Conservation (phyloP, 768 basidiomycete genomes). For the Mrakia blollopis region DNA sequence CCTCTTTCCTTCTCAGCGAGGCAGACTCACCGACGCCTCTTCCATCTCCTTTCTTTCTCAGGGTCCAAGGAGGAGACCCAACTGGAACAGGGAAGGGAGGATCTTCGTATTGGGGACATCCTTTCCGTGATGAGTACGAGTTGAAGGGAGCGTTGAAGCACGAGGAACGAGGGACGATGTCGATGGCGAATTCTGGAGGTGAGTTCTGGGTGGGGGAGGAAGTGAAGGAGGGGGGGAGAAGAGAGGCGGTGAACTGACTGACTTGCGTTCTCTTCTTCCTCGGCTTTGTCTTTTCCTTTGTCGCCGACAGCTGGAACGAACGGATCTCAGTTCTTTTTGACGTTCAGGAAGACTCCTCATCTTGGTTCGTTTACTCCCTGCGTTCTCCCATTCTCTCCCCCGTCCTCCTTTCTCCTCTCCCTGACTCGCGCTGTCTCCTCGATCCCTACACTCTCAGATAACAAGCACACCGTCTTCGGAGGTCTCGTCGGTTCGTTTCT, state of each 20-base stretch:
- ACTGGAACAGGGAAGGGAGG: slow-evolving; percentile 93
- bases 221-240: background rate
- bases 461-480: slow-evolving; percentile 66
- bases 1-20: background rate
- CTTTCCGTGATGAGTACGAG: slow-evolving; percentile 91
- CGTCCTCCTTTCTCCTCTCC: background rate
- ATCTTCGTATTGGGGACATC: slow-evolving; percentile 86
- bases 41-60: slow-evolving; percentile 46
- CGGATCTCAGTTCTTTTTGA: slow-evolving; percentile 91
- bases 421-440: background rate
- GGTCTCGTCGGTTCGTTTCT: slow-evolving; percentile 59
- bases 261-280: no score
- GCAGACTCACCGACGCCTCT: slow-evolving; percentile 17
- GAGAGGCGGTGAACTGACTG: background rate
- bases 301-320: slow-evolving; percentile 65
- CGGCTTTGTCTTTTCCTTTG: background rate
- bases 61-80: slow-evolving; percentile 93
- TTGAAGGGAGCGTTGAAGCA: slow-evolving; percentile 82
- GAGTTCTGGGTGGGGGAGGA: no score
- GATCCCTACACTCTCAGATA: background rate
- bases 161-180: slow-evolving; percentile 73
- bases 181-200: slow-evolving; percentile 76
- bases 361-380: slow-evolving; percentile 52
- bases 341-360: slow-evolving; percentile 75
- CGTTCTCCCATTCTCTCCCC: background rate